Evolutionary conservation across 1,284 basidiomycete genomes (phyloP).

Genomic region (Tranzscheliella williamsii): DNA sequence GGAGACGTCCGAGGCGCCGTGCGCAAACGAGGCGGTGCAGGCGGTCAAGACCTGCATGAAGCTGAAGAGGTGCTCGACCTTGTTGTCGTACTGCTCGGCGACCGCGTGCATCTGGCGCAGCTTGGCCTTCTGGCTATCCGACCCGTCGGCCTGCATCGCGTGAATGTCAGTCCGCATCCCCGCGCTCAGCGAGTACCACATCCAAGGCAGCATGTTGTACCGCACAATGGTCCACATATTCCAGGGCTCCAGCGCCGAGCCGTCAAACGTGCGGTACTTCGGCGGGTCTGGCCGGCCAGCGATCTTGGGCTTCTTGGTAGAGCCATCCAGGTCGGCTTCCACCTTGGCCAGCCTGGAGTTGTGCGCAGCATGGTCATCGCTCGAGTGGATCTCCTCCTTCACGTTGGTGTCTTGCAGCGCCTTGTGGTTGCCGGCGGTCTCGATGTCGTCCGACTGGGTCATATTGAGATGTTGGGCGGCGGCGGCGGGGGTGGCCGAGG

Average conservation of each 20-base stretch:
- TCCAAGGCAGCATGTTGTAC: slow-evolving; percentile 29
- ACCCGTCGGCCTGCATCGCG: slow-evolving; percentile 23
- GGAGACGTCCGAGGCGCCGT: slow-evolving; percentile 41
- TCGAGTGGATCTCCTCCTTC: slow-evolving; percentile 10
- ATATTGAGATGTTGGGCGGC: slow-evolving; percentile 6
- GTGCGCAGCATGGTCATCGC: neutral
- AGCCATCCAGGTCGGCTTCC: slow-evolving; percentile 19
- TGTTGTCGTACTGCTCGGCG: slow-evolving; percentile 35
- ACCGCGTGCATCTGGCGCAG: slow-evolving; percentile 25
- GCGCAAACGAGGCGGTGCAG: slow-evolving; percentile 37
- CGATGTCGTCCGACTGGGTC: slow-evolving; percentile 3
- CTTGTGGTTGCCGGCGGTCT: slow-evolving; percentile 1
- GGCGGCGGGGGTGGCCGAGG: neutral
- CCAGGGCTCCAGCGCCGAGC: slow-evolving; percentile 33
- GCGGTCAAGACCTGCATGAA: slow-evolving; percentile 45
- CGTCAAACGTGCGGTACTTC: slow-evolving; percentile 26
- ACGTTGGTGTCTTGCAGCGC: slow-evolving; percentile 5
- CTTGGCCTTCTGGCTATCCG: slow-evolving; percentile 19
- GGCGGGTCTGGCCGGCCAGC: slow-evolving; percentile 27
- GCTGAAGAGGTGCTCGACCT: slow-evolving; percentile 39
- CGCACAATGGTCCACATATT: slow-evolving; percentile 34
- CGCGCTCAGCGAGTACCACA: slow-evolving; percentile 16
- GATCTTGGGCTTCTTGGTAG: slow-evolving; percentile 1
- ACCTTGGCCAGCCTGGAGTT: slow-evolving; percentile 11
- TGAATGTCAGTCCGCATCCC: slow-evolving; percentile 35